These are phyloP conservation scores for Albifimbria verrucaria DNA, from an alignment of 2,329 filamentous ascomycete species.

Conservation along the genomic window DNA sequence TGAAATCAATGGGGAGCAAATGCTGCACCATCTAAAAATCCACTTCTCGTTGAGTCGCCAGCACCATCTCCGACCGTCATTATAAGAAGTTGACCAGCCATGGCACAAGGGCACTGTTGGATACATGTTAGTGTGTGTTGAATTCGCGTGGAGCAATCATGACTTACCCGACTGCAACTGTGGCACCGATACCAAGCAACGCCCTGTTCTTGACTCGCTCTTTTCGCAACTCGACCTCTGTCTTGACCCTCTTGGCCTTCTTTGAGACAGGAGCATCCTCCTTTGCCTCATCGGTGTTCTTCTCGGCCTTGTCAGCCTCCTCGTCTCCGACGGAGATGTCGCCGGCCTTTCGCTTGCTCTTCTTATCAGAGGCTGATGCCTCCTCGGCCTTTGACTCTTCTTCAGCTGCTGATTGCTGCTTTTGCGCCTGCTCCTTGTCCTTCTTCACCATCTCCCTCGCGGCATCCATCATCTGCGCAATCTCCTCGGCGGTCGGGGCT, in stretches of 20 bases:
- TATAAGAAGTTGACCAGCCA: conserved; percentile 51
- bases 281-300: conserved; percentile 24
- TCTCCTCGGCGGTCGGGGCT: conserved; percentile 75
- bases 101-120: conserved; percentile 44
- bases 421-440: conserved; percentile 44
- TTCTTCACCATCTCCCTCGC: conserved; percentile 86
- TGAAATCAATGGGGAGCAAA: not conserved
- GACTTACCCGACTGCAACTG: conserved; percentile 86
- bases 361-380: conserved; percentile 40
- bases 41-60: too few species aligned
- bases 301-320: conserved; percentile 31
- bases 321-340: conserved; percentile 67
- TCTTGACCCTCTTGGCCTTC: conserved; percentile 79
- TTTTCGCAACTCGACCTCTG: conserved; percentile 77
- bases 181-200: conserved; percentile 80
- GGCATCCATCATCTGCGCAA: conserved; percentile 77
- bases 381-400: conserved; percentile 34
- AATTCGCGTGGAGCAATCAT: conserved; percentile 2
- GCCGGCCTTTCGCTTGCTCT: conserved; percentile 70
- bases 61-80: too few species aligned
- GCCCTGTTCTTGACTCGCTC: conserved; percentile 84
- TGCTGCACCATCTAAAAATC: not conserved
- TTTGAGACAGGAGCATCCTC: conserved; percentile 58
- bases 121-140: conserved; percentile 12
- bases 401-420: conserved; percentile 41